Evolutionary conservation across 2,329 filamentous ascomycete species (phyloP).

Genomic region (Trichophaea hybrida): DNA sequence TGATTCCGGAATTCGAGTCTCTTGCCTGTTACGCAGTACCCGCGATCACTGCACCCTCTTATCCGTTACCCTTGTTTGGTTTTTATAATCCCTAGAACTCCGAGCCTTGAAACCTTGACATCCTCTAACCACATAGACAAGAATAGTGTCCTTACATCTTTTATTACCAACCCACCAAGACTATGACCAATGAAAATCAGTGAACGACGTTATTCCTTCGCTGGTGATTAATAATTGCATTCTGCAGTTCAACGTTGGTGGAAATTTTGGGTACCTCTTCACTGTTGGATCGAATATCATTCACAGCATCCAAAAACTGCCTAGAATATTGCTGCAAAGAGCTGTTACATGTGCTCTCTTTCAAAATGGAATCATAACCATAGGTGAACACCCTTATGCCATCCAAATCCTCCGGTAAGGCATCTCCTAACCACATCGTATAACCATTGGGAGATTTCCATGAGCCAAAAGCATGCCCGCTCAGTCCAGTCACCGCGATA

Average conservation of each 20-base stretch:
- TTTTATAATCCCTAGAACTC: too few species aligned
- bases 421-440: background rate
- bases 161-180: background rate
- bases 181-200: background rate
- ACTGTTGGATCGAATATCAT: background rate
- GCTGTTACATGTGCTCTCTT: background rate
- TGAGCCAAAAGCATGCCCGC: slow-evolving; percentile 1
- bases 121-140: too few species aligned
- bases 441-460: background rate
- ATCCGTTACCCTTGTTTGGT: too few species aligned
- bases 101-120: too few species aligned
- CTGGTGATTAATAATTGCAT: too few species aligned
- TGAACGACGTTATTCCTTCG: background rate
- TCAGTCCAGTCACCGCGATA: too few species aligned
- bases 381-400: background rate
- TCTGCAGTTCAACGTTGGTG: background rate
- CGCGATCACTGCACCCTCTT: too few species aligned
- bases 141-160: background rate
- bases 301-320: background rate
- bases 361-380: background rate
- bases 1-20: too few species aligned
- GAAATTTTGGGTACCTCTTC: background rate
- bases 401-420: slow-evolving; percentile 2
- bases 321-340: background rate
- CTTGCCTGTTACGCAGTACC: too few species aligned